These are phyloP conservation scores for Trichoderma gamsii DNA, from an alignment of 495 filamentous ascomycete species.

Conservation along the genomic window DNA sequence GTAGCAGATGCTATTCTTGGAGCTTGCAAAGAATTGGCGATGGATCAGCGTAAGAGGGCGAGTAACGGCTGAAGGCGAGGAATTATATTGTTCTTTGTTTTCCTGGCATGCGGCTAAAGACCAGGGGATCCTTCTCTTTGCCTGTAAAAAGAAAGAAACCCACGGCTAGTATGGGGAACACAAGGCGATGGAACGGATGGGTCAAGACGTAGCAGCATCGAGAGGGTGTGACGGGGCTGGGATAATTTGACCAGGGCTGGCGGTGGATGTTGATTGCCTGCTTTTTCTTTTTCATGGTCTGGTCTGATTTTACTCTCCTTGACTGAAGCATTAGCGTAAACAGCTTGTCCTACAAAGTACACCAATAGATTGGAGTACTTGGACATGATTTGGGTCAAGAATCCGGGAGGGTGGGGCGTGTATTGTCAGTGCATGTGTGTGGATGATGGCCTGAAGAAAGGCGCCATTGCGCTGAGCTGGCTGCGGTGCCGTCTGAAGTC, in stretches of 20 bases:
- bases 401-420: background rate
- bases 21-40: background rate
- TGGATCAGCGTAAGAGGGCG: background rate
- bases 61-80: background rate
- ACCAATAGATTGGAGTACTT: background rate
- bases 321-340: background rate
- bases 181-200: background rate
- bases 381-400: background rate
- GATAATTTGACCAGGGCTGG: background rate
- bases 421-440: conserved; percentile 8
- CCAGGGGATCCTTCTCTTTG: background rate
- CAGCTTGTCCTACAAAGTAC: background rate
- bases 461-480: background rate
- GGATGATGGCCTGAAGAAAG: background rate
- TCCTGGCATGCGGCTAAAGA: background rate
- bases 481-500: background rate
- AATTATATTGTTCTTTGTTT: background rate
- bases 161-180: conserved; percentile 3
- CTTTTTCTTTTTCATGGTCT: background rate
- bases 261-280: conserved; percentile 3
- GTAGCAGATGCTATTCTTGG: background rate
- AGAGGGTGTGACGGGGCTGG: background rate
- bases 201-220: background rate
- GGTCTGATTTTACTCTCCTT: background rate
- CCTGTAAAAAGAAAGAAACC: background rate